These are phyloP conservation scores for Coprinopsis marcescibilis DNA, from an alignment of 768 basidiomycete genomes.

Conservation along the genomic window DNA sequence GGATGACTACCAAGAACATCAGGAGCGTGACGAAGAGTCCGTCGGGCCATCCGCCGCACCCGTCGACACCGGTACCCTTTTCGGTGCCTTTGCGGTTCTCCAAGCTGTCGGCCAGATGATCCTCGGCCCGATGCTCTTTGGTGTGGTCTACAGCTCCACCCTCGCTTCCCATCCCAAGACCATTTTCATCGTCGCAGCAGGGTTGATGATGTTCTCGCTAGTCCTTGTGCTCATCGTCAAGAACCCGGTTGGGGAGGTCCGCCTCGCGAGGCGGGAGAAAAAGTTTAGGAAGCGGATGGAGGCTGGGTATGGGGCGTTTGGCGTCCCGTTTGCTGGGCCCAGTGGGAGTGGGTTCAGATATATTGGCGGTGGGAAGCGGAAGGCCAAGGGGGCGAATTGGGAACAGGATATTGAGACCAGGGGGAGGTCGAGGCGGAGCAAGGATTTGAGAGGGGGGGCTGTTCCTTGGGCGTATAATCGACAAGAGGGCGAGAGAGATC, in stretches of 20 bases:
- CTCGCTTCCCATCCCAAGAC: conserved; percentile 66
- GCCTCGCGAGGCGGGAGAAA: conserved; percentile 14
- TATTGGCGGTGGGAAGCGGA: neutral
- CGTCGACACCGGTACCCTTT: conserved; percentile 46
- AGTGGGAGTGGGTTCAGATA: neutral
- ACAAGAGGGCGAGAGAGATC: neutral
- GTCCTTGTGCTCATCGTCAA: conserved; percentile 32
- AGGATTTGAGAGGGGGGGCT: conserved; percentile 40
- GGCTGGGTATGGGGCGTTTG: conserved; percentile 8
- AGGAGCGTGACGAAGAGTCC: conserved; percentile 13
- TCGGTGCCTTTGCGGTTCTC: conserved; percentile 68
- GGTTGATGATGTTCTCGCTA: conserved; percentile 38
- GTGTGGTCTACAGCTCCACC: conserved; percentile 61
- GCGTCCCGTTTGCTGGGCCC: neutral
- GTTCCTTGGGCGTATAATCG: neutral
- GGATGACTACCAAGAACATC: neutral
- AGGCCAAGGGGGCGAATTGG: conserved; percentile 13
- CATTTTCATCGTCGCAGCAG: conserved; percentile 55
- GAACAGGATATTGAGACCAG: conserved; percentile 27
- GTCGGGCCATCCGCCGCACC: neutral
- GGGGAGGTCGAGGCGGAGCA: conserved; percentile 42
- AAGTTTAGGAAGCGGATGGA: conserved; percentile 10
- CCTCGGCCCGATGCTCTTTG: conserved; percentile 67
- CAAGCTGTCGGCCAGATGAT: conserved; percentile 70
- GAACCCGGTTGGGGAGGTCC: conserved; percentile 28